Evolutionary conservation across 345 rosid genomes (phyloP).

Genomic region (Punica granatum): DNA sequence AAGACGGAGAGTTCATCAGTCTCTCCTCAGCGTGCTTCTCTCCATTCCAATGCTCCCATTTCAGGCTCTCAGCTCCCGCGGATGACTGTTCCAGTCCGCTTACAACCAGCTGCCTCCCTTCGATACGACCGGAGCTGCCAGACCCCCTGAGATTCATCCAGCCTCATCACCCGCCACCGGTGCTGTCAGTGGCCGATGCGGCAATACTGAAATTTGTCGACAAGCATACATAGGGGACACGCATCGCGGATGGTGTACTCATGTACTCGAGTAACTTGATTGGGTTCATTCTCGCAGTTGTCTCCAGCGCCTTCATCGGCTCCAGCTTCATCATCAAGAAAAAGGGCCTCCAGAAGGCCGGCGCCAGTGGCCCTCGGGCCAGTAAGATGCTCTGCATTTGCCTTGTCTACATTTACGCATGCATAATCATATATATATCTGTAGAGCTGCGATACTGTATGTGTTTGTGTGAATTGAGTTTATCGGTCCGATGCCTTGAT

Average conservation of each 20-base stretch:
- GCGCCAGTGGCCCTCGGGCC: constrained; percentile 59
- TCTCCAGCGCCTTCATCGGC: constrained; percentile 72
- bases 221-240: background rate
- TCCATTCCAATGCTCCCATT: background rate
- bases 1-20: too few relatives aligned
- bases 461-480: background rate
- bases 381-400: constrained; percentile 25
- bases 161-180: background rate
- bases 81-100: background rate
- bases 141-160: background rate
- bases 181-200: background rate
- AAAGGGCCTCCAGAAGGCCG: constrained; percentile 63
- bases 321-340: constrained; percentile 85
- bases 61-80: background rate
- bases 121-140: background rate
- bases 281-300: constrained; percentile 60
- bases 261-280: constrained; percentile 62
- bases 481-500: background rate
- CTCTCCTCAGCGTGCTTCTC: background rate
- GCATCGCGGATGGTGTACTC: constrained; percentile 6
- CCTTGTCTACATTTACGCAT: background rate
- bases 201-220: background rate
- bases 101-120: background rate
- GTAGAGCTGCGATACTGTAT: background rate
- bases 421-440: background rate